Conservation (phyloP, 208 protist species). For the Leishmania amazonensis region DNA sequence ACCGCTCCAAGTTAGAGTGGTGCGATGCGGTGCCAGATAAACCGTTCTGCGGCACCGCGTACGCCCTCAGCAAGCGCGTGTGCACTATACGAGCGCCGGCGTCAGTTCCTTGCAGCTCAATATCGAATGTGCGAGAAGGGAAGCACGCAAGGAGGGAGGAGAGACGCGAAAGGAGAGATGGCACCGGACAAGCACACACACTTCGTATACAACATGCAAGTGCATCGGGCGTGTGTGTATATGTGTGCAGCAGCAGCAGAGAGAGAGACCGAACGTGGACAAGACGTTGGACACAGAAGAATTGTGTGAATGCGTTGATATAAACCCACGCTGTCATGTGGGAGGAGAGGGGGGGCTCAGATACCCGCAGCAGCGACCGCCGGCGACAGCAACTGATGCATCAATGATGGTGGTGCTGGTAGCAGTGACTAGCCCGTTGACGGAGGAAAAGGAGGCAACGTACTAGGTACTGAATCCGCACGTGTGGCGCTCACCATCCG, state of each 20-base stretch:
- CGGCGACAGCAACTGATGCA: neutral
- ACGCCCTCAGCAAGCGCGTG: neutral
- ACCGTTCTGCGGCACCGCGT: neutral
- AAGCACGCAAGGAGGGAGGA: neutral
- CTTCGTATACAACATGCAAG: neutral
- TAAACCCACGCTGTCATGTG: neutral
- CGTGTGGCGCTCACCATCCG: neutral
- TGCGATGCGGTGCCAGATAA: neutral
- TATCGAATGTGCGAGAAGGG: neutral
- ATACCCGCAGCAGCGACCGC: neutral
- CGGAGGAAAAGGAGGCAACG: neutral
- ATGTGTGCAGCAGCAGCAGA: neutral
- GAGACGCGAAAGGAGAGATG: neutral
- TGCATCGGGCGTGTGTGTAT: neutral
- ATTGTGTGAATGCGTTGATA: neutral
- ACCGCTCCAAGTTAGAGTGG: neutral
- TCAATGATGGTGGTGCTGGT: neutral
- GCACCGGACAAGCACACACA: neutral
- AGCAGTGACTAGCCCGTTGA: neutral
- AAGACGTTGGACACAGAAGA: neutral
- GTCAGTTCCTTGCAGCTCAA: neutral
- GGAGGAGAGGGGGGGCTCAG: neutral
- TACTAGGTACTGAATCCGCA: neutral
- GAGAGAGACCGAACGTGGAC: neutral
- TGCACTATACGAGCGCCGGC: neutral